Percentiles rank a stretch among this genome's conserved stretches.
These are phyloP conservation scores for Aspergillus steynii DNA, from an alignment of 495 filamentous ascomycete species.

Conservation along the genomic window DNA sequence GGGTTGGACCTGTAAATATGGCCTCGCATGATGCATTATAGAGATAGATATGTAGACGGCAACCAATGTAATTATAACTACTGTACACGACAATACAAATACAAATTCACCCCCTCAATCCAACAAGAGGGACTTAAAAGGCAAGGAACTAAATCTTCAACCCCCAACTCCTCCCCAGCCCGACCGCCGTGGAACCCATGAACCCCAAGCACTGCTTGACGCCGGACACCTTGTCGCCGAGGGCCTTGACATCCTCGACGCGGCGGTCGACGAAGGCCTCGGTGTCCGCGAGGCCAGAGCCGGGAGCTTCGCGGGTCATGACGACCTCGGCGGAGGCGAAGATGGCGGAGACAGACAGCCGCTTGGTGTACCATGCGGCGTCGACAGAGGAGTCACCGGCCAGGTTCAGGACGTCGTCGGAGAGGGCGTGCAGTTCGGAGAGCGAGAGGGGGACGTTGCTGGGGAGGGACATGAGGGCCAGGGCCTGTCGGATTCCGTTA, in stretches of 20 bases:
- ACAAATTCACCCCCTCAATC: not conserved
- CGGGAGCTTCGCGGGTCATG: constrained; percentile 80
- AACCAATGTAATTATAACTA: constrained; percentile 13
- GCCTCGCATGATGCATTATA: not conserved
- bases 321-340: constrained; percentile 87
- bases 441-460: constrained; percentile 74
- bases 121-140: not conserved
- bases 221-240: constrained; percentile 59
- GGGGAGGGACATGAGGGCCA: constrained; percentile 84
- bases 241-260: constrained; percentile 63
- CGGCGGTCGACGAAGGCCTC: constrained; percentile 75
- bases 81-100: constrained; percentile 7
- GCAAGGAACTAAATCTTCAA: constrained; percentile 39
- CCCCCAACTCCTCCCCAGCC: constrained; percentile 47
- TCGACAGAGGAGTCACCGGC: constrained; percentile 82
- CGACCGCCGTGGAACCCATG: constrained; percentile 56
- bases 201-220: constrained; percentile 76
- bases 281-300: constrained; percentile 66
- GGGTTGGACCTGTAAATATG: not conserved
- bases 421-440: constrained; percentile 72
- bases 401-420: constrained; percentile 85
- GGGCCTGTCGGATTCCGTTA: constrained; percentile 55
- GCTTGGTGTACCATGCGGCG: constrained; percentile 87
- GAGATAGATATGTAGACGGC: not conserved
- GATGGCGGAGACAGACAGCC: constrained; percentile 70